These are phyloP conservation scores for Claviceps humidiphila DNA, from an alignment of 2,329 filamentous ascomycete genomes.

Conservation along the genomic window DNA sequence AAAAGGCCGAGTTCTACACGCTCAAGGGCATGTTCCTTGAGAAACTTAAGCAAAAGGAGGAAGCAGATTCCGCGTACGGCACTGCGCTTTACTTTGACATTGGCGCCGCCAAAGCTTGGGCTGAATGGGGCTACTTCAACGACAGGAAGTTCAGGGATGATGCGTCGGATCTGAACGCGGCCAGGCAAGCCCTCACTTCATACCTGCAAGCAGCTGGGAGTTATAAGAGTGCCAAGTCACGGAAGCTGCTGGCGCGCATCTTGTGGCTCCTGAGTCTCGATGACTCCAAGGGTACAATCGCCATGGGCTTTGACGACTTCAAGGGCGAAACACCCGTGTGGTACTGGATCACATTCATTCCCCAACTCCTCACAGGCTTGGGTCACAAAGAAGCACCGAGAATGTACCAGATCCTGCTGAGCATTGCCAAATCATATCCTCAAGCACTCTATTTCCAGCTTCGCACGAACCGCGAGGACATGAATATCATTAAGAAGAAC, in stretches of 20 bases:
- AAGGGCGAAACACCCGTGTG: conserved; percentile 95
- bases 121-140: conserved; percentile 98
- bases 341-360: conserved; percentile 99
- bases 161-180: conserved; percentile 65
- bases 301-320: conserved; percentile 82
- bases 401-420: conserved; percentile 73
- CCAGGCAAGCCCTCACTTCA: conserved; percentile 84
- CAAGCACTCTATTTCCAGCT: conserved; percentile 94
- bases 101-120: conserved; percentile 91
- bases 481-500: conserved; percentile 79
- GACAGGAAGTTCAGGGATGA: conserved; percentile 93
- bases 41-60: conserved; percentile 78
- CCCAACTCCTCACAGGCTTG: conserved; percentile 82
- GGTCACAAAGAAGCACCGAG: conserved; percentile 83
- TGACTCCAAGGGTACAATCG: conserved; percentile 70
- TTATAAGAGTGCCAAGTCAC: conserved; percentile 93
- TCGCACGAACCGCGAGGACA: conserved; percentile 85
- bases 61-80: conserved; percentile 88
- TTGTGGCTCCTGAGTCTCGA: conserved; percentile 93
- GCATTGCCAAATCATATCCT: conserved; percentile 90
- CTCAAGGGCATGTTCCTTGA: conserved; percentile 99
- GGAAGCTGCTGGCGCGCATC: conserved; percentile 85
- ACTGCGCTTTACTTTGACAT: conserved; percentile 94
- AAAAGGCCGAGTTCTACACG: conserved; percentile 98
- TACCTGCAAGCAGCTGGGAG: conserved; percentile 92